A percentile compares a stretch with the other conserved stretches of the same genome.
Evolutionary conservation across 371 early-diverging fungal species (phyloP).

Genomic region (Mortierella sp.): DNA sequence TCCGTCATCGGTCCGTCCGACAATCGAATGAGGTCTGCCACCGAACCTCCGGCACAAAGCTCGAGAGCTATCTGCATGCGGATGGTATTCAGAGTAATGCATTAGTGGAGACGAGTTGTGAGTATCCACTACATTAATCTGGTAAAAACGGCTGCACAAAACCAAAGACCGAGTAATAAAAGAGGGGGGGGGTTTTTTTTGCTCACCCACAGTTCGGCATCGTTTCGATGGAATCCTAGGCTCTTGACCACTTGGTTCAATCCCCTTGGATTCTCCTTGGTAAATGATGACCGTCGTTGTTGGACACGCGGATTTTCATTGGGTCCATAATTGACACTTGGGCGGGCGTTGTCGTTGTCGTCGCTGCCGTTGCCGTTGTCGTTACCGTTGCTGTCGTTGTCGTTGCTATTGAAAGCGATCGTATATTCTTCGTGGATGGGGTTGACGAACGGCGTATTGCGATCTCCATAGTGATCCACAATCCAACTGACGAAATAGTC

Average conservation of each 20-base stretch:
- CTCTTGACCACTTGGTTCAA: constrained; percentile 28
- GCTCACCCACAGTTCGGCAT: constrained; percentile 47
- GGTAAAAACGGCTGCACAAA: no score
- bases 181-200: not conserved
- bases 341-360: not conserved
- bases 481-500: constrained; percentile 46
- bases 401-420: not conserved
- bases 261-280: not conserved
- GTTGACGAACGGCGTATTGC: not conserved
- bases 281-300: no score
- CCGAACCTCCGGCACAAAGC: constrained; percentile 72
- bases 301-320: not conserved
- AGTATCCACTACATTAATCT: no score
- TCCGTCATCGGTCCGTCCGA: constrained; percentile 64
- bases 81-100: no score
- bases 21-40: constrained; percentile 66
- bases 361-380: no score
- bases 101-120: not conserved
- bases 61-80: constrained; percentile 72
- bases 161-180: not conserved
- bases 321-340: not conserved
- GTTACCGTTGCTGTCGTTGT: not conserved
- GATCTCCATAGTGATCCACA: constrained; percentile 26
- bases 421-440: not conserved
- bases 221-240: constrained; percentile 34